Evolutionary conservation across 345 rosid species (phyloP).

Genomic region (Raphanus raphanistrum): DNA sequence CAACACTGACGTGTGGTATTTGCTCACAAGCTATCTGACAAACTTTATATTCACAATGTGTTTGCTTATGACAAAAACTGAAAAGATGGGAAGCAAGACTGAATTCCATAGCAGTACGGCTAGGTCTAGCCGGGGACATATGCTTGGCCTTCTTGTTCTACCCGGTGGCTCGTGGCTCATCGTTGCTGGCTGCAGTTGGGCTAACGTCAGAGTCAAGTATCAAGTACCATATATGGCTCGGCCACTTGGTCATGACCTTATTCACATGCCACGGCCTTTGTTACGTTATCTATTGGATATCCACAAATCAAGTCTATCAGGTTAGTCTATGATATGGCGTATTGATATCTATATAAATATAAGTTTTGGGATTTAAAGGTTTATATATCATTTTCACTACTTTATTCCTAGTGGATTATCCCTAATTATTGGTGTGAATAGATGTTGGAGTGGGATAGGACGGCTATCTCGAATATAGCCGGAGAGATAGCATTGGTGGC

Average conservation of each 20-base stretch:
- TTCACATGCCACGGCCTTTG: conserved; percentile 65
- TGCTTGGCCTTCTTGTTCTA: conserved; percentile 63
- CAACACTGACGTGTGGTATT: conserved; percentile 6
- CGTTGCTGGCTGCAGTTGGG: conserved; percentile 64
- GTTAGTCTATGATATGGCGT: conserved; percentile 32
- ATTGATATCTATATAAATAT: background rate
- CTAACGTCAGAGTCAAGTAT: conserved; percentile 83
- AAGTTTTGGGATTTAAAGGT: background rate
- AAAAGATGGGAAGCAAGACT: conserved; percentile 66
- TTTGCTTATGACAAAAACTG: background rate
- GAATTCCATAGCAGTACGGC: conserved; percentile 27
- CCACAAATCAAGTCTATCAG: conserved; percentile 40
- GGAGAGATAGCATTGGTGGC: conserved; percentile 62
- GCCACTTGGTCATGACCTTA: conserved; percentile 63
- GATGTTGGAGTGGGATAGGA: conserved; percentile 54
- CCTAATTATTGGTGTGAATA: conserved; percentile 17
- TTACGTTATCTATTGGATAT: conserved; percentile 53
- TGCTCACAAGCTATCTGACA: conserved; percentile 5
- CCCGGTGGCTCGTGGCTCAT: conserved; percentile 84
- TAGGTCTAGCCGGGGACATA: conserved; percentile 68
- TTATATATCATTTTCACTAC: background rate
- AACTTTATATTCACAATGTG: background rate
- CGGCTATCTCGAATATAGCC: conserved; percentile 51
- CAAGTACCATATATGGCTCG: conserved; percentile 90
- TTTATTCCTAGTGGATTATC: background rate